Evolutionary conservation across 495 filamentous ascomycete genomes (phyloP).

Genomic region (Aspergillus carlsbadensis): DNA sequence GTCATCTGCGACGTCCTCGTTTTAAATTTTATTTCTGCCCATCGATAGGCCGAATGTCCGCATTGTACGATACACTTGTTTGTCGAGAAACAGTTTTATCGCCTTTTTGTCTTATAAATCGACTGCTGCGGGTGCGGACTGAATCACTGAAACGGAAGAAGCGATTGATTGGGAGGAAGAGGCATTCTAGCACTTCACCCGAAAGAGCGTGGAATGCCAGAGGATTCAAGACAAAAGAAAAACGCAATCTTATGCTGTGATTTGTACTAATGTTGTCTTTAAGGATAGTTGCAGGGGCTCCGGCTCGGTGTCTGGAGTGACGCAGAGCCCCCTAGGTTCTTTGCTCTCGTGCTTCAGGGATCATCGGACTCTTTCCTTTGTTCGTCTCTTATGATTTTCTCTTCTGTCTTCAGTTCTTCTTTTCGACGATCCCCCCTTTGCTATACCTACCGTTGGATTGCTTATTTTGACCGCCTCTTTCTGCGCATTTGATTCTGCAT

Average conservation of each 20-base stretch:
- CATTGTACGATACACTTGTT: constrained; percentile 50
- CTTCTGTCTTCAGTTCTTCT: constrained; percentile 22
- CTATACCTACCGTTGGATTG: constrained; percentile 18
- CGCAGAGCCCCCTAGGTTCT: constrained; percentile 2
- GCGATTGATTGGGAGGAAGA: constrained; percentile 6
- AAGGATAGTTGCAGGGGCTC: constrained; percentile 16
- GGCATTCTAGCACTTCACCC: constrained; percentile 2
- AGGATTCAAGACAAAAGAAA: constrained; percentile 14
- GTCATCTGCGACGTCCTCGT: constrained; percentile 45
- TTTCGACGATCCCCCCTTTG: constrained; percentile 15
- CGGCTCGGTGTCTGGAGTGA: constrained; percentile 8
- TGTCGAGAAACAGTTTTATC: constrained; percentile 26
- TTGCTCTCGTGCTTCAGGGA: neutral
- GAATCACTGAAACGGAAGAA: constrained; percentile 15
- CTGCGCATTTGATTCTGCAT: constrained; percentile 36
- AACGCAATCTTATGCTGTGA: constrained; percentile 13
- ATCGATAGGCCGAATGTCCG: constrained; percentile 37
- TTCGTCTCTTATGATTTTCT: constrained; percentile 26
- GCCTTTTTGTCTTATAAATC: constrained; percentile 32
- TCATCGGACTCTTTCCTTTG: constrained; percentile 22
- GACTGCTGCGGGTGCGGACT: constrained; percentile 27
- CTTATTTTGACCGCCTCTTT: constrained; percentile 28
- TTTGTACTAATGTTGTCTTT: constrained; percentile 22
- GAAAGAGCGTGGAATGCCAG: constrained; percentile 6
- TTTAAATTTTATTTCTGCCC: constrained; percentile 33